These are phyloP conservation scores for Neurospora crassa DNA, from an alignment of 2,329 filamentous ascomycete genomes.

Conservation along the genomic window DNA sequence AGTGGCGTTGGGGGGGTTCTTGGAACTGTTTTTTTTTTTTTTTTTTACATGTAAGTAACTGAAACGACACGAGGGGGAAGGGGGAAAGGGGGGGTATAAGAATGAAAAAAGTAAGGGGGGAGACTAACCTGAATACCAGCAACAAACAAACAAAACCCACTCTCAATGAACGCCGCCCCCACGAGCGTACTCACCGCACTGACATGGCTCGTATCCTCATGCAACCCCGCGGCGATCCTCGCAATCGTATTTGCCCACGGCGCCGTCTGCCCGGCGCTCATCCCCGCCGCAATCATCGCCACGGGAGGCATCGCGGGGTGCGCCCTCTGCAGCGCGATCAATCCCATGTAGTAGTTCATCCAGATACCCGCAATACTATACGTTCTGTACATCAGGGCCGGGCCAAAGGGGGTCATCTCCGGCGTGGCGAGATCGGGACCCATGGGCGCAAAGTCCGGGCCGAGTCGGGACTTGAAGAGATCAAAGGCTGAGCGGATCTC, in stretches of 20 bases:
- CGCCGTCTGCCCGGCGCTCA: constrained; percentile 64
- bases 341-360: constrained; percentile 77
- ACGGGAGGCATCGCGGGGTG: constrained; percentile 89
- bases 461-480: constrained; percentile 54
- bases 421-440: constrained; percentile 54
- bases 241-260: constrained; percentile 66
- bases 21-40: background rate
- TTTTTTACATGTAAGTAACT: too few species aligned
- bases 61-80: too few species aligned
- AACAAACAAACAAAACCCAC: constrained; percentile 75
- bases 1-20: constrained; percentile 57
- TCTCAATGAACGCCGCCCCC: constrained; percentile 74
- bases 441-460: constrained; percentile 67
- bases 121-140: constrained; percentile 58
- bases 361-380: constrained; percentile 83
- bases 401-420: constrained; percentile 69
- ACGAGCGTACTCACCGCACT: constrained; percentile 63
- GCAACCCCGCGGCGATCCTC: constrained; percentile 66
- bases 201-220: constrained; percentile 42
- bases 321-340: constrained; percentile 71
- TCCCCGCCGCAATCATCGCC: constrained; percentile 75
- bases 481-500: constrained; percentile 63
- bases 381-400: constrained; percentile 70
- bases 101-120: background rate
- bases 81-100: too few species aligned